These are phyloP conservation scores for Spathaspora girioi DNA, from an alignment of 805 yeast species.

Conservation along the genomic window DNA sequence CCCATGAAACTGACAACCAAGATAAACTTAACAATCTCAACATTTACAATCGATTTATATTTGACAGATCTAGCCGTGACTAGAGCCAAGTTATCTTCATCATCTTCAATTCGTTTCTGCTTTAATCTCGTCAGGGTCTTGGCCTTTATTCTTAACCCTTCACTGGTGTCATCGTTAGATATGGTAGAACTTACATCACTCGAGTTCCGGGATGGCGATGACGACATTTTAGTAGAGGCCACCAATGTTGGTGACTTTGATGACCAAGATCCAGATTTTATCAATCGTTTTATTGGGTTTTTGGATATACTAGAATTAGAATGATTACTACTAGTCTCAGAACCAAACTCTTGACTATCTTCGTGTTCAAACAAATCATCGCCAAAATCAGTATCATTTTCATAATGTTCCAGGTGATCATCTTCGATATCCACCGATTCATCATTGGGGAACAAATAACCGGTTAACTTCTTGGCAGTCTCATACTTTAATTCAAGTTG, in stretches of 20 bases:
- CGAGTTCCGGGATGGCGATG: background rate
- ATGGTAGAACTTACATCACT: background rate
- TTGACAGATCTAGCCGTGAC: slow-evolving; percentile 42
- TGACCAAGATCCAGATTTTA: background rate
- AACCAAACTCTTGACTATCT: slow-evolving; percentile 2
- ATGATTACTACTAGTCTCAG: background rate
- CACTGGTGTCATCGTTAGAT: background rate
- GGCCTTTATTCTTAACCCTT: background rate
- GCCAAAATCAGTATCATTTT: slow-evolving; percentile 2
- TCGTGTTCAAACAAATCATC: slow-evolving; percentile 6
- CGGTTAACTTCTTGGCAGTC: slow-evolving; percentile 58
- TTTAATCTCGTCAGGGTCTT: background rate
- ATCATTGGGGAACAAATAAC: slow-evolving; percentile 64
- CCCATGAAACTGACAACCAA: slow-evolving; percentile 75
- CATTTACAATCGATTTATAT: slow-evolving; percentile 37
- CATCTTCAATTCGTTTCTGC: background rate
- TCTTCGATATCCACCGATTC: slow-evolving; percentile 4
- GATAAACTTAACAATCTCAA: slow-evolving; percentile 29
- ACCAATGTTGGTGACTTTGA: background rate
- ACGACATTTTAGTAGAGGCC: background rate
- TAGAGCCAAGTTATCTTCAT: slow-evolving; percentile 32
- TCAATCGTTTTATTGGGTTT: background rate
- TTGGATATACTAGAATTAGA: background rate
- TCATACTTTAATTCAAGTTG: slow-evolving; percentile 69
- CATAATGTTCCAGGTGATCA: background rate